phyloP scores from a whole-genome alignment of 2,329 filamentous ascomycete genomes.

The Hymenoscyphus repandus region DNA sequence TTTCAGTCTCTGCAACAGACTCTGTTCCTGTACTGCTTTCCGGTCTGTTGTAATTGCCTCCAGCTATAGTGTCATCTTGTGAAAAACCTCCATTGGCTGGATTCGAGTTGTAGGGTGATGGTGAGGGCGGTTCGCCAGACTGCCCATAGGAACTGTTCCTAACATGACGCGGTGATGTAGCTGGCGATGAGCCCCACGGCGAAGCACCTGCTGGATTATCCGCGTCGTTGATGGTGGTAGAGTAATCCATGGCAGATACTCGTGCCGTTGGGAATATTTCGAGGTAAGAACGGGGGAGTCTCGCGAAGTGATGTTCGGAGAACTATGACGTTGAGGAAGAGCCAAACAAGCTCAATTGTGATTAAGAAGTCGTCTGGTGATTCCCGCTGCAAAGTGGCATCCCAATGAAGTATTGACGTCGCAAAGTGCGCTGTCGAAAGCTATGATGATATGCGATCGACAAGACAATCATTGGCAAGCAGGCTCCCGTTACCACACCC shows the following conservation, averaged over 20 bases:
- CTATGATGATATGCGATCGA: too few relatives aligned
- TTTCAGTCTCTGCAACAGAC: constrained; percentile 25
- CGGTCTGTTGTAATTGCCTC: constrained; percentile 21
- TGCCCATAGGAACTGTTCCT: constrained; percentile 24
- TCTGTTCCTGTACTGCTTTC: constrained; percentile 24
- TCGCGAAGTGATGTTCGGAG: neutral
- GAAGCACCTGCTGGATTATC: constrained; percentile 53
- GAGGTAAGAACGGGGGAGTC: neutral
- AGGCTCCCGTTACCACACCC: too few relatives aligned
- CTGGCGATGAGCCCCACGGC: constrained; percentile 49
- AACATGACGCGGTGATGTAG: constrained; percentile 27
- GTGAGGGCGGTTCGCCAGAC: constrained; percentile 24
- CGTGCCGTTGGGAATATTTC: neutral
- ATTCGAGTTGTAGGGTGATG: constrained; percentile 23
- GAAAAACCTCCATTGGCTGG: constrained; percentile 21
- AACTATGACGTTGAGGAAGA: neutral
- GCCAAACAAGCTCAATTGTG: neutral
- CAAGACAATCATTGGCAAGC: too few relatives aligned
- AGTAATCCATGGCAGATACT: constrained; percentile 57
- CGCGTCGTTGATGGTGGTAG: constrained; percentile 49
- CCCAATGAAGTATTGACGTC: too few relatives aligned
- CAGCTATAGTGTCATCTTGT: constrained; percentile 24
- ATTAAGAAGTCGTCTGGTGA: too few relatives aligned
- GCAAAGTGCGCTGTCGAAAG: too few relatives aligned
- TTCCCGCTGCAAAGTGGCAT: too few relatives aligned